These are phyloP conservation scores for Physcomitrellopsis africana DNA, from an alignment of 225 moss, liverwort and hornwort genomes.

Conservation along the genomic window DNA sequence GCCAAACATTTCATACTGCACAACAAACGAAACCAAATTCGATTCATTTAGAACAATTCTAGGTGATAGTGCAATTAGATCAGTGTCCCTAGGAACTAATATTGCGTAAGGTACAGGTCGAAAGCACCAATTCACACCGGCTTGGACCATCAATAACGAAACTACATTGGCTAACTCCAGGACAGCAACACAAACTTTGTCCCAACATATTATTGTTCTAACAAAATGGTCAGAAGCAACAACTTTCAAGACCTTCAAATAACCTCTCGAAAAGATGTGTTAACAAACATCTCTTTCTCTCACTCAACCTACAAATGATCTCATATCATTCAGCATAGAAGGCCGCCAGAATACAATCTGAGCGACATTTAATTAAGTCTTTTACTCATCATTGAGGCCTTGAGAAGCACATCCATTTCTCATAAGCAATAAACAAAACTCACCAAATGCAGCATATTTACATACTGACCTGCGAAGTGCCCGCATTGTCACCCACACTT, in stretches of 20 bases:
- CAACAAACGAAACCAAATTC: conserved; percentile 19
- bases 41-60: conserved; percentile 1
- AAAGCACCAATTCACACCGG: background rate
- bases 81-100: background rate
- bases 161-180: background rate
- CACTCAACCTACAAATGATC: too few species aligned
- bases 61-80: background rate
- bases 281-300: background rate
- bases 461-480: conserved; percentile 43
- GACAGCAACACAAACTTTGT: background rate
- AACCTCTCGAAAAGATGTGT: conserved; percentile 8
- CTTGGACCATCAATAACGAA: background rate
- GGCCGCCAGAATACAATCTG: too few species aligned
- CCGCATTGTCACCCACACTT: conserved; percentile 38
- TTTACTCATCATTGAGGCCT: background rate
- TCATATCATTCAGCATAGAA: too few species aligned
- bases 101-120: background rate
- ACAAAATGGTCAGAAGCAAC: conserved; percentile 1
- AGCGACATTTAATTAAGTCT: background rate
- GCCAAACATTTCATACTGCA: conserved; percentile 48
- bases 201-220: conserved; percentile 3
- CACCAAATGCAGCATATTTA: conserved; percentile 10
- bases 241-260: conserved; percentile 7
- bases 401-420: background rate
- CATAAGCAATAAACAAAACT: conserved; percentile 26